Evolutionary conservation across 2,329 filamentous ascomycete species (phyloP), one percentile per base, ranked within the genome.

Genomic region (Dothideomycetes sp.): DNA sequence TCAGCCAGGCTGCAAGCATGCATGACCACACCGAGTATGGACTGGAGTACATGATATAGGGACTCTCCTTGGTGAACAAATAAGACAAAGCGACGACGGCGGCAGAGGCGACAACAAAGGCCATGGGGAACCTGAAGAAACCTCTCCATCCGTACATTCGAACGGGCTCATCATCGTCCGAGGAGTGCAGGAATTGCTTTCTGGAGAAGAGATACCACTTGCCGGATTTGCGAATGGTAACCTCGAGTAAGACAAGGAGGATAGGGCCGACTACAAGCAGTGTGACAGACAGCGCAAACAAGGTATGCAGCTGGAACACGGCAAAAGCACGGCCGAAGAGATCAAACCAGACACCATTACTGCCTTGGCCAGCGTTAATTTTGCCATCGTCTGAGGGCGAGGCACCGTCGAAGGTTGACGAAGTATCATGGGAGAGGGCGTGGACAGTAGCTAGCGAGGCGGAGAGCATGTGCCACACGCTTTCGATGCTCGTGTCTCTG

Each of bases 391-490:
- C 64, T 38, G 77, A 74, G 8, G 65, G 61, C 30, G 72, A 60
- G 12, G 66, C 61, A 4, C 79, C 75, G 37, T 74, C 72, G 52
- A 93, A 94, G 2, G 67, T 69, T 34, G 72, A 65, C 42, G 76
- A 79, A 1, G 72, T 77, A 49, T 85, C 76, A 11, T 76, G 73
- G 0, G 85, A 80, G 32, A 96, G 68, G 2, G 70, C 70, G 51
- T 80, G 70, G 16, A 84, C 77, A 0, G 88, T 91, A 5, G 79
- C 75, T 17, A 95, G 63, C 4, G 87, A 78, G 11, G 80, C 80
- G 29, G 85, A 93, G 29, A 98, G 69, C 91, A 98, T 96, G 58
- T 96, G 88, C 88, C 88, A 96, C 15, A 96, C 61, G 3, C 75
- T 78, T 37, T 73, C 66, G 10, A 60, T 52, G n/a, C 77, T 82